Evolutionary conservation across 306 rosid genomes (phyloP).

Genomic region (Cicer chorassanicum): DNA sequence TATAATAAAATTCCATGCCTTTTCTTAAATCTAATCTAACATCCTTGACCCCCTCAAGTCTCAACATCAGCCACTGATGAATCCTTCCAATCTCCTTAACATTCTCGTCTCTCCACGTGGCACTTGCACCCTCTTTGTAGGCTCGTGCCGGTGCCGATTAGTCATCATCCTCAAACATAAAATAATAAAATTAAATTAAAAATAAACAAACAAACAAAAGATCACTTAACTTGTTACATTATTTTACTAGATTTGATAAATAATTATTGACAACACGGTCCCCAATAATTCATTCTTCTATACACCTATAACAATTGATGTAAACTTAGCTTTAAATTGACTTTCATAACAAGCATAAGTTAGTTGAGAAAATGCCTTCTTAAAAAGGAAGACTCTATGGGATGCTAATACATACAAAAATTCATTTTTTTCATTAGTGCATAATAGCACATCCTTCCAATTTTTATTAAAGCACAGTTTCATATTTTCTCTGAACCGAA

Average conservation of each 20-base stretch:
- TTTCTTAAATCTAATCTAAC: background rate
- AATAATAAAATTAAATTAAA: background rate
- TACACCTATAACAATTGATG: constrained; percentile 47
- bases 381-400: constrained; percentile 55
- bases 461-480: too few species aligned
- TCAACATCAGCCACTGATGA: constrained; percentile 52
- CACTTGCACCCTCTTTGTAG: constrained; percentile 45
- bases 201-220: background rate
- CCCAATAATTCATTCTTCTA: constrained; percentile 39
- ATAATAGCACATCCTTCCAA: background rate
- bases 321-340: constrained; percentile 54
- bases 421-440: constrained; percentile 25
- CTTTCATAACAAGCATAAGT: constrained; percentile 51
- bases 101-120: constrained; percentile 78
- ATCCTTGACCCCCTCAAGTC: constrained; percentile 61
- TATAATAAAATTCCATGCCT: background rate
- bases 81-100: constrained; percentile 53
- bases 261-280: constrained; percentile 24
- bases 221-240: constrained; percentile 31
- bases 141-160: constrained; percentile 61
- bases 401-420: background rate
- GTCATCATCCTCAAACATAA: constrained; percentile 36
- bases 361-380: constrained; percentile 68
- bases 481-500: too few species aligned
- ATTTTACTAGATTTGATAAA: constrained; percentile 33